Conservation (phyloP, 2,329 filamentous ascomycete species). For the Ustulina deusta region DNA sequence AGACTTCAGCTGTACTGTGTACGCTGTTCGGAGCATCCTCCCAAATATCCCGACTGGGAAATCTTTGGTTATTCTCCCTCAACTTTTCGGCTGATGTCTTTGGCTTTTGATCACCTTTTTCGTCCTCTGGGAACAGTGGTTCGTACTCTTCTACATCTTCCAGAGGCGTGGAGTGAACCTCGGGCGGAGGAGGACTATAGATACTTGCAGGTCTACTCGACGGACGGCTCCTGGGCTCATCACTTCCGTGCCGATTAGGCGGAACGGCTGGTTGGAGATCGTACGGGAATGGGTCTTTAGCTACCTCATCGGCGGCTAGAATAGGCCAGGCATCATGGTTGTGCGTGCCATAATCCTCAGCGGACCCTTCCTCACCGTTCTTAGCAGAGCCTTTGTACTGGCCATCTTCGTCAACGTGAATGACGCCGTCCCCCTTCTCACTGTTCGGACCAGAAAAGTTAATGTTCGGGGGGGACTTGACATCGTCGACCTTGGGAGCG, state of each 20-base stretch:
- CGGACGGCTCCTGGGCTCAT: slow-evolving; percentile 71
- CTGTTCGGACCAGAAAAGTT: slow-evolving; percentile 46
- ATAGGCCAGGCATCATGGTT: slow-evolving; percentile 80
- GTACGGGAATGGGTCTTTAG: slow-evolving; percentile 76
- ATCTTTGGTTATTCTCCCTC: slow-evolving; percentile 72
- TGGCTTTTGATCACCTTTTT: slow-evolving; percentile 60
- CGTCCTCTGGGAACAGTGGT: slow-evolving; percentile 88
- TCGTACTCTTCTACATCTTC: slow-evolving; percentile 96
- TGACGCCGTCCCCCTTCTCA: slow-evolving; percentile 68
- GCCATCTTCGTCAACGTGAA: slow-evolving; percentile 80
- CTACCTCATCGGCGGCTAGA: slow-evolving; percentile 86
- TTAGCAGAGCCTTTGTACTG: slow-evolving; percentile 59
- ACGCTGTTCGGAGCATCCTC: slow-evolving; percentile 92
- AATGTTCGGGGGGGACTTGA: slow-evolving; percentile 50
- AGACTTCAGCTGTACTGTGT: slow-evolving; percentile 83
- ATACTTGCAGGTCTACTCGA: slow-evolving; percentile 73
- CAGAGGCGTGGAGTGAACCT: slow-evolving; percentile 75
- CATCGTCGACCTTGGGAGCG: slow-evolving; percentile 55
- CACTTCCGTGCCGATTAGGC: slow-evolving; percentile 74
- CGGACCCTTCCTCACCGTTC: slow-evolving; percentile 60
- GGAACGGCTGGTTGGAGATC: slow-evolving; percentile 84
- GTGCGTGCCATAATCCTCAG: slow-evolving; percentile 66
- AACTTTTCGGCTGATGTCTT: slow-evolving; percentile 59
- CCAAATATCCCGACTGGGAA: slow-evolving; percentile 97
- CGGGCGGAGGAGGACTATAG: slow-evolving; percentile 66